These are phyloP conservation scores for Bryoerythrophyllum caledonicum DNA, from an alignment of 225 moss, liverwort and hornwort species.

Conservation along the genomic window DNA sequence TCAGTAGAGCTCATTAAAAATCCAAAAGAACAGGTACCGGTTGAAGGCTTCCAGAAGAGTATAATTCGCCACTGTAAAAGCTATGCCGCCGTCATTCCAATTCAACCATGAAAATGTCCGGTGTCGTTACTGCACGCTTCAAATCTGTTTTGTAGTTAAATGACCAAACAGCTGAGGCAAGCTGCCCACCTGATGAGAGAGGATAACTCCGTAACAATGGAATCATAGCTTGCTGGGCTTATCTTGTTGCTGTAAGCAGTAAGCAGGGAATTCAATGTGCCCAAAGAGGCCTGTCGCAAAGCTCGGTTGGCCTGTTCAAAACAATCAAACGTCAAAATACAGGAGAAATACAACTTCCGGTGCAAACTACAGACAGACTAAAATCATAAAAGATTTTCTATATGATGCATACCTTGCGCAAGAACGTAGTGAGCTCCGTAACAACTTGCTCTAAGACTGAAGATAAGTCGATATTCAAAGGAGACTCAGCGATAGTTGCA, in stretches of 20 bases:
- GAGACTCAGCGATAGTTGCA: conserved; percentile 98
- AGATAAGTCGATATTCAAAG: conserved; percentile 94
- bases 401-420: conserved; percentile 79
- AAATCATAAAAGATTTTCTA: background rate
- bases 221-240: conserved; percentile 88
- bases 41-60: conserved; percentile 1
- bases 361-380: background rate
- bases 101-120: background rate
- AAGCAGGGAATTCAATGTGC: conserved; percentile 90
- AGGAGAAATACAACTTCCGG: conserved; percentile 13
- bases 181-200: conserved; percentile 79
- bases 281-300: conserved; percentile 93
- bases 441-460: conserved; percentile 99
- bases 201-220: conserved; percentile 93
- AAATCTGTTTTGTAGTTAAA: conserved; percentile 7
- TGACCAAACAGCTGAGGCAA: conserved; percentile 14
- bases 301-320: conserved; percentile 82
- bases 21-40: conserved; percentile 2
- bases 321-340: conserved; percentile 10
- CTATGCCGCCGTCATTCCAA: background rate
- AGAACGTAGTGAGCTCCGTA: conserved; percentile 88
- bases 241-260: conserved; percentile 92
- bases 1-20: conserved; percentile 9
- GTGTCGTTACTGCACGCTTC: background rate
- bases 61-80: background rate